Base-by-base conservation (phyloP, 192 early-diverging fungal species). In the Umbelopsis sp. region DNA sequence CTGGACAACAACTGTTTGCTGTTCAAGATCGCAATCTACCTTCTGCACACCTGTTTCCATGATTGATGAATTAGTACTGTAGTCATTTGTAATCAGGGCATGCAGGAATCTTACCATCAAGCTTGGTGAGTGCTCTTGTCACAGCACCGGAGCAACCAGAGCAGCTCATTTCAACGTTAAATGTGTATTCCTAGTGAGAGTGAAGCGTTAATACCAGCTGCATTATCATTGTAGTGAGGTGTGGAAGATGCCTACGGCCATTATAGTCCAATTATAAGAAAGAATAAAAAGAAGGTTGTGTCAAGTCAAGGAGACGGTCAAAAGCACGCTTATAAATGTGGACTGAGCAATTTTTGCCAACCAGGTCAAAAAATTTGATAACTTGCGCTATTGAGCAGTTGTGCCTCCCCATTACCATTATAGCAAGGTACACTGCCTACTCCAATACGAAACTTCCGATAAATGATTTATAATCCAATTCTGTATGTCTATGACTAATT, bases 151-250 rank as follows among this genome's bases (percentile, higher is more conserved):
- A 84, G 87, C 93, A 94, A 32, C 93, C 93, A 45, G 73, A 74
- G 84, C 93, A 94, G 77, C 88, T 85, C 93, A 94, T 94, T 70
- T 74, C 87, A 71, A 94, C 93, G 29, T 88, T 90, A 85, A 86
- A 94, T 45, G 80, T 89, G 86, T 91, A 92, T 68, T 77, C 66
- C 84, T 85, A 71, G 45, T 17, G 8, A 49, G 47, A 66, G 4
- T 4, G 1, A 11, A 17, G 3, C 32, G 29, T 17, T 31, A 41
- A 41, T 1, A 6, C 0, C 38, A 11, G 38, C 3, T 32, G 32
- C 3, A 31, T 59, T 3, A 17, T 26, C 0, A 59, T 29, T 9
- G 20, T 32, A 29, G 9, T 7, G 14, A 32, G 11, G 7, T 8
- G 20, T 7, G 31, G 31, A 29, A 7, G 26, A 11, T 62, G 31